Conservation (phyloP, 2,329 filamentous ascomycete genomes). For the Neoarthrinium moseri region DNA sequence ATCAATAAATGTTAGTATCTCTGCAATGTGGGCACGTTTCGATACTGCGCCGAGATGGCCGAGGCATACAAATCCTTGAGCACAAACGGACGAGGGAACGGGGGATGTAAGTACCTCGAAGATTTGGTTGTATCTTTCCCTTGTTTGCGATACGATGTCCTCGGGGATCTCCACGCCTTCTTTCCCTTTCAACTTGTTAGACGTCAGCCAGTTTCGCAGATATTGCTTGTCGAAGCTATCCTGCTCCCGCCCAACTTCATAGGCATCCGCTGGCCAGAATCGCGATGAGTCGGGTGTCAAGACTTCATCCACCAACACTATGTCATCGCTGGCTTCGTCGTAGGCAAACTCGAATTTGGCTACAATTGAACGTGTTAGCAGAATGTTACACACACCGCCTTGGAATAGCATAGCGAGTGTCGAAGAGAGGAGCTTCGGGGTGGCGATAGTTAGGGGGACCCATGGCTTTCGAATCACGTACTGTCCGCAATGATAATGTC, state of each 20-base stretch:
- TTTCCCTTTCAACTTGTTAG: conserved; percentile 72
- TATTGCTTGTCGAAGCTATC: conserved; percentile 79
- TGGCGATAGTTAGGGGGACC: too few species aligned
- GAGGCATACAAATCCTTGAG: too few species aligned
- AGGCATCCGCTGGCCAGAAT: conserved; percentile 79
- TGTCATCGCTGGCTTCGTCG: conserved; percentile 61
- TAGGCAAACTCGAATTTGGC: conserved; percentile 74
- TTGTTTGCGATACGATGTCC: conserved; percentile 69
- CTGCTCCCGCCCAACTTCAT: conserved; percentile 72
- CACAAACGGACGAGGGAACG: conserved; percentile 9
- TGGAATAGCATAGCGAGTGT: too few species aligned
- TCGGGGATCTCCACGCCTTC: conserved; percentile 70
- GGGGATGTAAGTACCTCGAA: too few species aligned
- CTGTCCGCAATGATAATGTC: conserved; percentile 73
- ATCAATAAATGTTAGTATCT: too few species aligned
- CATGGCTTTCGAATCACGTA: too few species aligned
- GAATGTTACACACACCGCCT: background rate
- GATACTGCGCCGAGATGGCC: too few species aligned
- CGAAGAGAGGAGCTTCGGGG: too few species aligned
- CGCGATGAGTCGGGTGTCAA: conserved; percentile 78
- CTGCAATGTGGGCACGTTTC: too few species aligned
- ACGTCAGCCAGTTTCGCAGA: conserved; percentile 77
- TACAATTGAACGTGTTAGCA: too few species aligned
- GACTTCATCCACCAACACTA: conserved; percentile 81
- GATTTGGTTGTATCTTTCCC: conserved; percentile 70